phyloP scores from a whole-genome alignment of 2,329 filamentous ascomycete genomes.

The Botrytis byssoidea region DNA sequence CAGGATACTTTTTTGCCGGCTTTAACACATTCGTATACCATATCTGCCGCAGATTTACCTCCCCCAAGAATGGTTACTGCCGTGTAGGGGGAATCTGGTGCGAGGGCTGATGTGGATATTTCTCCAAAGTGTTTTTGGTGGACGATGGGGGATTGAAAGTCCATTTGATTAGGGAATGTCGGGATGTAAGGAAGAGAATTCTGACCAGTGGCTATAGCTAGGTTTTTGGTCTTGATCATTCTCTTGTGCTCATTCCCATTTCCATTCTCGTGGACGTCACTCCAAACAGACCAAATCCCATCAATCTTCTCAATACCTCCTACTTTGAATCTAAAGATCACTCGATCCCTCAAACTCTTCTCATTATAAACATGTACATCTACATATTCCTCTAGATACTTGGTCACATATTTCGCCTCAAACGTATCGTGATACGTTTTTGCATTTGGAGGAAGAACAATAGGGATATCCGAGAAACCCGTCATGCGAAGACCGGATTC shows the following conservation, averaged over 20 bases:
- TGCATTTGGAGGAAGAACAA: constrained; percentile 33
- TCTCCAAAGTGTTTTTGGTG: constrained; percentile 17
- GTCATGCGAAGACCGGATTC: constrained; percentile 36
- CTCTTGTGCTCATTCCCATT: not conserved
- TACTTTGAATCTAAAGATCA: constrained; percentile 31
- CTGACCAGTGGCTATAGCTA: constrained; percentile 39
- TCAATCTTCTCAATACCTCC: constrained; percentile 29
- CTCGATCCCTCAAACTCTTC: constrained; percentile 31
- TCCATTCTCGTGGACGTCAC: not conserved
- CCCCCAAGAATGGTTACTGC: constrained; percentile 17
- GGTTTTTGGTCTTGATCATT: constrained; percentile 30
- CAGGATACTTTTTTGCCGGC: constrained; percentile 4
- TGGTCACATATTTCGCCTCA: constrained; percentile 33
- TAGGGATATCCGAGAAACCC: constrained; percentile 38
- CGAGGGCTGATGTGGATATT: constrained; percentile 12
- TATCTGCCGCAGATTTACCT: constrained; percentile 14
- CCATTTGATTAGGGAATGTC: constrained; percentile 19
- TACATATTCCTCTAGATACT: constrained; percentile 35
- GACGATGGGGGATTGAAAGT: constrained; percentile 13
- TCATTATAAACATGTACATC: constrained; percentile 24
- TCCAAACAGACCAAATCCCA: constrained; percentile 26
- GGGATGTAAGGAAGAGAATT: constrained; percentile 37
- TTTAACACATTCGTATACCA: constrained; percentile 9
- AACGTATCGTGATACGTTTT: constrained; percentile 34
- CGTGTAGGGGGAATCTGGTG: not conserved